Evolutionary conservation across 2,329 filamentous ascomycete species (phyloP), one percentile per base, ranked within the genome.

Genomic region (Fulvia fulva): DNA sequence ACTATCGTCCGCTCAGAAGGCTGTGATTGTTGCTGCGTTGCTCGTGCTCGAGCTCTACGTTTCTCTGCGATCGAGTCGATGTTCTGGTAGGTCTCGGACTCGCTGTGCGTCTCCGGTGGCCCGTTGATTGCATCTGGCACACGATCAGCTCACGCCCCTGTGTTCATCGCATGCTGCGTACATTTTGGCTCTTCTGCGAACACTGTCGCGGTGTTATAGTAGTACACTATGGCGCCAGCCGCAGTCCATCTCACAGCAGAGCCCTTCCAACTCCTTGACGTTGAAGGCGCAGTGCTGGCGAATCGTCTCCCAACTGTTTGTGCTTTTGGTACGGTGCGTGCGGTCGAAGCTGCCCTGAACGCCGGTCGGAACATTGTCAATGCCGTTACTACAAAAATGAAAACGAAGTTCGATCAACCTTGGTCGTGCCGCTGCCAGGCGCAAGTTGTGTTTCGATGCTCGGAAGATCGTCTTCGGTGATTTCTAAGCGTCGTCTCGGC

Each of bases 151-250:
- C 11, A 28, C 14, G 23, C 12, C n/a, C 53, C 41, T 46, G 22
- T 4, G 14, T 37, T 12, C 26, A 26, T 43, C 21, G 8, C 9
- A 21, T 22, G 6, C 22, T 21, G 62, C 88, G 66, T 82, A 96
- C 91, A 82, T 67, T 83, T 76, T 34, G 86, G 83, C 74, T 95
- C 88, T 68, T 97, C 90, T 16, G 91, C 89, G 74, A 97, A 97
- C 22, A 91, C 80, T 55, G 86, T 83, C 70, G 88, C 93, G 7
- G 91, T 97, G 79, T 91, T 96, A 76, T 97, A 99, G 76, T 90
- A 97, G 78, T 97, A 99, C 51, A 97, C 78, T 47, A 87, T 86
- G 21, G 83, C 90, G 59, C 80, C 81, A 0, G 90, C 92, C 56
- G 94, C 72, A 64, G 86, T 90, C 84, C 91, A 88, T 78, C 93